Base-by-base conservation (phyloP, 805 yeast species). In the Wickerhamia fluorescens region DNA sequence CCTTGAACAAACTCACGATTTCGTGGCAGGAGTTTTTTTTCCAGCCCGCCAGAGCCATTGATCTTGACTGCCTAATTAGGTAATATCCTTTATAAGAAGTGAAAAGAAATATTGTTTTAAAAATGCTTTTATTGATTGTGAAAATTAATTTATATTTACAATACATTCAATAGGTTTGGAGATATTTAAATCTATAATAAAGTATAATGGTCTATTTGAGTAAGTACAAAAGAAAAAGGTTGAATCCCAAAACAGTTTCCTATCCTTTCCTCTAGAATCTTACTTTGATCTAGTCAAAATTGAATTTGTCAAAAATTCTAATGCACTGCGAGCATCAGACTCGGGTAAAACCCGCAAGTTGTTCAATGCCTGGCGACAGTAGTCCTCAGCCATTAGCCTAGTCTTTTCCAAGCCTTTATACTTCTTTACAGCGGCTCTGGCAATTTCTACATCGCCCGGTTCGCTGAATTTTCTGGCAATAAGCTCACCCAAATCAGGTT, bases 321-420 rank as follows among this genome's bases (percentile, higher is more conserved):
- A 64, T 4, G 96, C 96, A 34, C 84, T 75, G 45, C 95, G 69
- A 7, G 96, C 84, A 47, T 86, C 94, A 13, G 92, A 78, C 42
- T 83, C 88, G 2, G 97, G 98, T 24, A 92, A 65, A 3, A 61
- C 62, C 36, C 85, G 60, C 42, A 92, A 65, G 46, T 85, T 83
- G 5, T 58, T 57, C 35, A 87, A 62, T 0, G 97, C 97, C 32
- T 69, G 72, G 27, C 70, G 66, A 43, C 94, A 80, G 53, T 86
- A 92, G 16, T 73, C 70, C 35, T 77, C 70, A 1, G 97, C 97
- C 59, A 92, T 60, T 27, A 62, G 58, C 40, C 77, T 67, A 0
- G 97, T 88, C 51, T 81, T 71, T 29, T 64, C 76, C 17, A 92
- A 77, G 5, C 97, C 96, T 20, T 73, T 61, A 36, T 79, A 73